Conservation (phyloP, 2,329 filamentous ascomycete genomes). For the Penicillium sp. region DNA sequence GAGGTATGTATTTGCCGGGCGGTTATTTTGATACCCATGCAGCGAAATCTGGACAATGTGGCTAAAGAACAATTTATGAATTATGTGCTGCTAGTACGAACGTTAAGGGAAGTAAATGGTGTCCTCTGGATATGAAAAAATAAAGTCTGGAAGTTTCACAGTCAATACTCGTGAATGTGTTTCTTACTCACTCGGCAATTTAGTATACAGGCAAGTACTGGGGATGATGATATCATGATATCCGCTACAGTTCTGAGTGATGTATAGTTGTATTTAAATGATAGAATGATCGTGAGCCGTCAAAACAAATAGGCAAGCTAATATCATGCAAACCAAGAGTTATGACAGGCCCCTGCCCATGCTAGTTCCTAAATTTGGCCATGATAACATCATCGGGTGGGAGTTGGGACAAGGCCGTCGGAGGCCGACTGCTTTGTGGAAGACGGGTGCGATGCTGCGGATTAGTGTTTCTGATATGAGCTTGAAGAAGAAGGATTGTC, state of each 20-base stretch:
- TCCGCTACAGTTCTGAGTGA: neutral
- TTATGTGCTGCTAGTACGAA: too few species aligned
- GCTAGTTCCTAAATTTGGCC: conserved; percentile 23
- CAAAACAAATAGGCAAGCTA: neutral
- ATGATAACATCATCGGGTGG: conserved; percentile 24
- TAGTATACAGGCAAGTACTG: neutral
- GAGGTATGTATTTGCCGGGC: neutral
- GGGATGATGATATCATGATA: neutral
- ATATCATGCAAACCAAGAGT: neutral
- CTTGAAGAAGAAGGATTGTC: conserved; percentile 4
- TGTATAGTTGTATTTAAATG: neutral
- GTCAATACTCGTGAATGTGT: neutral
- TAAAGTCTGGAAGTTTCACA: neutral
- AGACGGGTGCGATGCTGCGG: conserved; percentile 31
- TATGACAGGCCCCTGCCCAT: neutral
- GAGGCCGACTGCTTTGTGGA: conserved; percentile 17
- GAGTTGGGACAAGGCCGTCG: conserved; percentile 22
- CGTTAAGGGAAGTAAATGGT: too few species aligned
- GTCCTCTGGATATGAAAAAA: neutral
- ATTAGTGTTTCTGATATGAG: conserved; percentile 11
- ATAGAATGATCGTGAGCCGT: neutral
- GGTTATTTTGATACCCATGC: neutral
- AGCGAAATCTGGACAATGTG: too few species aligned
- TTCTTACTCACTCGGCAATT: neutral
- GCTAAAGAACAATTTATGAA: too few species aligned